Conservation (phyloP, 176 grass and related monocot species). For the Secale cereale region DNA sequence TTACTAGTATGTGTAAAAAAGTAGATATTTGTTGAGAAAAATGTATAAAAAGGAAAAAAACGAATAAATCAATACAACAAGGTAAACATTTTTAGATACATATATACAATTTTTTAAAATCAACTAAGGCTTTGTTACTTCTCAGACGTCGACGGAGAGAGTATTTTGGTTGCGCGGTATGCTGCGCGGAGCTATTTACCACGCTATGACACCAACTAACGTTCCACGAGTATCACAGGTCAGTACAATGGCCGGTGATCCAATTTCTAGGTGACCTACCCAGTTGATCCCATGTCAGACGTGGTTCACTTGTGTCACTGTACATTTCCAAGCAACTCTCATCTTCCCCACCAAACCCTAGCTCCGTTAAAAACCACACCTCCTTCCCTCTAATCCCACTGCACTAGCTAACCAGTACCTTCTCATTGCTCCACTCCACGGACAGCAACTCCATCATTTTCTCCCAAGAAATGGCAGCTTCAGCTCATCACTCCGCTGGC, state of each 20-base stretch:
- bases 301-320: neutral
- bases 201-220: neutral
- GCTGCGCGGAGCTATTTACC: neutral
- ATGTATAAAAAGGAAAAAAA: too few species aligned
- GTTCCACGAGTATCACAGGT: neutral
- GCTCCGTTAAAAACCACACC: neutral
- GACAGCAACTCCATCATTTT: neutral
- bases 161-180: neutral
- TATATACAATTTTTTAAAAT: neutral
- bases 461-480: conserved; percentile 27
- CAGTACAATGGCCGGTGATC: neutral
- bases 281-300: neutral
- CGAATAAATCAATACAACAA: neutral
- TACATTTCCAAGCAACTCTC: conserved; percentile 29
- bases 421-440: neutral
- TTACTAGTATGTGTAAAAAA: too few species aligned
- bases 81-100: neutral
- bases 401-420: neutral
- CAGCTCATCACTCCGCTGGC: neutral
- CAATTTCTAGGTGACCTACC: conserved; percentile 4
- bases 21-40: too few species aligned
- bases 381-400: neutral
- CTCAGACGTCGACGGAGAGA: neutral
- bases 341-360: conserved; percentile 18
- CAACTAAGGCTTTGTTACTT: neutral